phyloP scores from a whole-genome alignment of 805 yeast genomes.

The Kregervanrija pseudodelftensis region DNA sequence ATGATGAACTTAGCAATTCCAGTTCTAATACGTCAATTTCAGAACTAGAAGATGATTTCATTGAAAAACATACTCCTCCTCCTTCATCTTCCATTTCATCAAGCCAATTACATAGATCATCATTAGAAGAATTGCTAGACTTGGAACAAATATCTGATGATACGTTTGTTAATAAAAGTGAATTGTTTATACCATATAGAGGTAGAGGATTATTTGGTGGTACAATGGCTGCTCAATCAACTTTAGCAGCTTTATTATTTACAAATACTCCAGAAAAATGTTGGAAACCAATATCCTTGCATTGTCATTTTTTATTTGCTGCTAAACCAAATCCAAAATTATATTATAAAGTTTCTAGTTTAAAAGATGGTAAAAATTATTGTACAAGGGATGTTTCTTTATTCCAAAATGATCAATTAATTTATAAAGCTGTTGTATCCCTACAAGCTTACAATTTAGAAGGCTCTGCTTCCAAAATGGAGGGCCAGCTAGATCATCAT shows the following conservation, averaged over 20 bases:
- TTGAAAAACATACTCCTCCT: too few species aligned
- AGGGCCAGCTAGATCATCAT: constrained; percentile 25
- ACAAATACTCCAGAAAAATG: constrained; percentile 28
- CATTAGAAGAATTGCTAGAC: constrained; percentile 19
- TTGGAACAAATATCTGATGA: constrained; percentile 15
- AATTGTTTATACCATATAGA: constrained; percentile 36
- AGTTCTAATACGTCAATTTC: too few species aligned
- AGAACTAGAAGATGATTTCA: too few species aligned
- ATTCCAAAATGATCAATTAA: constrained; percentile 43
- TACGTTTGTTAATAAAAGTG: constrained; percentile 18
- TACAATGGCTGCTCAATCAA: constrained; percentile 56
- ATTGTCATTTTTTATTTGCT: constrained; percentile 52
- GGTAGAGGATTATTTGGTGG: constrained; percentile 72
- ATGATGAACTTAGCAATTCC: too few species aligned
- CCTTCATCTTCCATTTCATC: neutral
- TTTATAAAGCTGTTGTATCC: constrained; percentile 46
- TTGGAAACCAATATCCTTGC: constrained; percentile 53
- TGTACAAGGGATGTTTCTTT: constrained; percentile 48
- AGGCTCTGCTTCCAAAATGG: constrained; percentile 27
- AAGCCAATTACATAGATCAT: constrained; percentile 1
- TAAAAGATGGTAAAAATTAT: constrained; percentile 47
- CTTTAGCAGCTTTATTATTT: constrained; percentile 51
- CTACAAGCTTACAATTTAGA: constrained; percentile 29
- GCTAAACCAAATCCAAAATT: constrained; percentile 42
- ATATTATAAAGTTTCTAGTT: constrained; percentile 43